Base-by-base conservation (phyloP, 306 rosid genomes). In the Quercus dentata region DNA sequence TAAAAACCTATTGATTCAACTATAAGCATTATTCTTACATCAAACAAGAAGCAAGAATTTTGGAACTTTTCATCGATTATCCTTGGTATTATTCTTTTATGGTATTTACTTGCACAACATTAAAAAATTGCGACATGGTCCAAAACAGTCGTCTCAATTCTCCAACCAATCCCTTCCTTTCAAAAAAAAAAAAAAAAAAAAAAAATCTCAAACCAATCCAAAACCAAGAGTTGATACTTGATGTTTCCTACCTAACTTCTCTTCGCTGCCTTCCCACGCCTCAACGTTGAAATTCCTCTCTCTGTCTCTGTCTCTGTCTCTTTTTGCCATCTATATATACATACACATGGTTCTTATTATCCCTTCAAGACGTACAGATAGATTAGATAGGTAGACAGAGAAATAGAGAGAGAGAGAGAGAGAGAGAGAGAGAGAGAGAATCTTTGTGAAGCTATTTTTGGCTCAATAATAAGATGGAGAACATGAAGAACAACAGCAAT, bases 221-320 rank as follows among this genome's bases (percentile, higher is more conserved):
- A 35, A 35, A 35, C 41, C 90, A 52, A 52, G 62, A 75, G 74
- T 41, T 56, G 79, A 58, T 54, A 8, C 14, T 10, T 4, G 76
- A 88, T 61, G 61, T 80, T 82, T 81, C 76, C 85, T 80, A 87
- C 95, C 93, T 78, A 89, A 87, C 88, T 86, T 85, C 83, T 54
- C 9, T 56, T 77, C 69, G 71, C 86, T 86, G 54, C 73, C 65
- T 57, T 71, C 59, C 85, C 81, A 83, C 94, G 89, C 84, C 83
- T 88, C 91, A 33, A 56, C 46, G 56, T 86, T 61, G 84, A 68
- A 78, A 68, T 76, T 46, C 78, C 86, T 65, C 2, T 2, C 10
- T 21, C 19, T 28, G 1, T 25, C 23, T 9, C n/a, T 18, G 12
- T n/a, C 56, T 51, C 3, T 6, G 57, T 35, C 8, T 35, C 41